Evolutionary conservation across 768 basidiomycete genomes (phyloP).

Genomic region (Butyriboletus loyo): DNA sequence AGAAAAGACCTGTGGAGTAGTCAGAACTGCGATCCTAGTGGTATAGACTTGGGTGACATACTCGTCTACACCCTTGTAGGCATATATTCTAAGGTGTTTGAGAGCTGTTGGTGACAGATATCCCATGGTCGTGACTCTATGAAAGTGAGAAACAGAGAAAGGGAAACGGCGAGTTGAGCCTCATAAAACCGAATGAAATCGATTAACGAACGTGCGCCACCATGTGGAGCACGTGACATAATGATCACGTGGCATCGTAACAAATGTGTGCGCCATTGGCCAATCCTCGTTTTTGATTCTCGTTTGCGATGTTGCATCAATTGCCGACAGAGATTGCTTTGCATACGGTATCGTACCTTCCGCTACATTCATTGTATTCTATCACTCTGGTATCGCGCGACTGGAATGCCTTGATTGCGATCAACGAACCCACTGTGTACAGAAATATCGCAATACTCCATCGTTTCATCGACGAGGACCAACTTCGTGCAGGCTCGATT

Average conservation of each 20-base stretch:
- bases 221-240: constrained; percentile 1
- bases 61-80: constrained; percentile 83
- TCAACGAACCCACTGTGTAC: constrained; percentile 53
- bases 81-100: constrained; percentile 70
- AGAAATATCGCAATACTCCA: constrained; percentile 54
- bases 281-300: neutral
- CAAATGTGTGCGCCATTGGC: no score
- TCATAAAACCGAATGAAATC: neutral
- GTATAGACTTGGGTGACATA: constrained; percentile 32
- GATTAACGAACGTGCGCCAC: neutral
- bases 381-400: constrained; percentile 39
- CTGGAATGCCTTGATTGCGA: constrained; percentile 46
- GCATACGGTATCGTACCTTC: constrained; percentile 47
- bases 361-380: constrained; percentile 40
- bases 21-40: constrained; percentile 5
- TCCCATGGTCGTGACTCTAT: constrained; percentile 41
- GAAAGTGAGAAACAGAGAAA: neutral
- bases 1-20: constrained; percentile 57
- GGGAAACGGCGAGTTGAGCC: neutral
- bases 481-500: constrained; percentile 31
- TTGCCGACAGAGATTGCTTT: constrained; percentile 62
- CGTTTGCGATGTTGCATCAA: constrained; percentile 34
- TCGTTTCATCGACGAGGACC: constrained; percentile 37
- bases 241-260: constrained; percentile 4
- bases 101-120: constrained; percentile 68